A percentile compares a stretch with the other conserved stretches of the same genome.
phyloP scores from a whole-genome alignment of 805 yeast species.

The Candida mattraensis region DNA sequence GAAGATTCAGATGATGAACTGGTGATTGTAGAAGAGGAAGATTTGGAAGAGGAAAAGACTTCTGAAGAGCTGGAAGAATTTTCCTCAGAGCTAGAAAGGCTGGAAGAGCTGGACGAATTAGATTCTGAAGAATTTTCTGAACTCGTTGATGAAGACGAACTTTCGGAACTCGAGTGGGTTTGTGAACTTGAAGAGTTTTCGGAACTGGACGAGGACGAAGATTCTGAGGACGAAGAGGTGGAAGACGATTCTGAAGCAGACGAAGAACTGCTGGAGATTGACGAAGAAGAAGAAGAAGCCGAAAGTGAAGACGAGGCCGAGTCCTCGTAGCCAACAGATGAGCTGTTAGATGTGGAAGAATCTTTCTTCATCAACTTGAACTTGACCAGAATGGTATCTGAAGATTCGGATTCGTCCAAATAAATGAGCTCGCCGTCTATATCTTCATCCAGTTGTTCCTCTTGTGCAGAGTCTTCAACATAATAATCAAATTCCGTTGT shows the following conservation, averaged over 20 bases:
- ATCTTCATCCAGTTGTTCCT: no score
- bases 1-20: constrained; percentile 10
- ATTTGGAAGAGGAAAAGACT: constrained; percentile 9
- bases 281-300: no score
- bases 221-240: constrained; percentile 3
- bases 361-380: constrained; percentile 5
- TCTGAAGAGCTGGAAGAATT: constrained; percentile 10
- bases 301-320: no score
- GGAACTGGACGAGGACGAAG: constrained; percentile 1
- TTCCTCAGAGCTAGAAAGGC: background rate
- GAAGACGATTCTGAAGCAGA: constrained; percentile 2
- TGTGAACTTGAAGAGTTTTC: no score
- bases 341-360: background rate
- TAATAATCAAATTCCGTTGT: no score
- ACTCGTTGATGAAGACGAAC: constrained; percentile 1
- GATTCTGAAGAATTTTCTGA: no score
- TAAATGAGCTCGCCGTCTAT: background rate
- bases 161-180: no score
- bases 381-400: constrained; percentile 5
- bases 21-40: constrained; percentile 7
- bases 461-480: constrained; percentile 4
- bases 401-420: background rate
- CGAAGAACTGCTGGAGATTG: background rate
- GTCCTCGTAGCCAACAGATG: background rate
- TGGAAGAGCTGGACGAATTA: constrained; percentile 2